A percentile compares a stretch with the other conserved stretches of the same genome.
Conservation (phyloP, 345 rosid genomes). For the Lumnitzera littorea region DNA sequence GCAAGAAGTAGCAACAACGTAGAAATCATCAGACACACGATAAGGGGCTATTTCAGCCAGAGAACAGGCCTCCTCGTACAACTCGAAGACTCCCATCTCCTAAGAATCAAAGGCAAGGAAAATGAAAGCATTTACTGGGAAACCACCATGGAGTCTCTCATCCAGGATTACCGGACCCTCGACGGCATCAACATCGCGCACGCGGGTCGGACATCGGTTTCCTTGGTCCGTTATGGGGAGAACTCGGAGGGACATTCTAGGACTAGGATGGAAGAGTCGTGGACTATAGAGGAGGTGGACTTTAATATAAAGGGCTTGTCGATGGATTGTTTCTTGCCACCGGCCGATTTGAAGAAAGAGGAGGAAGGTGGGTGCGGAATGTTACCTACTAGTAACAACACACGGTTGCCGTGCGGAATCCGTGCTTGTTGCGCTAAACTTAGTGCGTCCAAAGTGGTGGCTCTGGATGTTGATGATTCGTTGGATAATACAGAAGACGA, state of each 20-base stretch:
- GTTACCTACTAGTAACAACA: constrained; percentile 16
- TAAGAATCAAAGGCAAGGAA: constrained; percentile 49
- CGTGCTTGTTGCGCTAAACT: constrained; percentile 39
- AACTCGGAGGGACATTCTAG: constrained; percentile 52
- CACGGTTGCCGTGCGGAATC: constrained; percentile 36
- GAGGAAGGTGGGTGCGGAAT: constrained; percentile 36
- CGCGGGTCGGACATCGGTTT: constrained; percentile 56
- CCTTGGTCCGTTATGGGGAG: constrained; percentile 64
- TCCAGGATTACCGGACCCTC: constrained; percentile 63
- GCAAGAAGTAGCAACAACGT: constrained; percentile 64
- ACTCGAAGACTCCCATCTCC: constrained; percentile 74
- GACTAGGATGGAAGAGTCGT: constrained; percentile 85
- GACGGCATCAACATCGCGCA: constrained; percentile 89
- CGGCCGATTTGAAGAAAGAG: constrained; percentile 71
- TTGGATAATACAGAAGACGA: constrained; percentile 19
- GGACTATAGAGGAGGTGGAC: constrained; percentile 89
- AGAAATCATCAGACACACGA: constrained; percentile 69
- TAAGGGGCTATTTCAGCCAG: constrained; percentile 93
- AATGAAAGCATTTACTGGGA: constrained; percentile 70
- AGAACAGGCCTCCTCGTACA: constrained; percentile 75
- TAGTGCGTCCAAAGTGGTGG: constrained; percentile 52
- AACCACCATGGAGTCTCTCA: constrained; percentile 76
- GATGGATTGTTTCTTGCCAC: constrained; percentile 87
- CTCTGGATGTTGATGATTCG: constrained; percentile 44
- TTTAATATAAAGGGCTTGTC: constrained; percentile 86